Conservation (phyloP, 805 yeast species). For the Phaffomyces antillensis region DNA sequence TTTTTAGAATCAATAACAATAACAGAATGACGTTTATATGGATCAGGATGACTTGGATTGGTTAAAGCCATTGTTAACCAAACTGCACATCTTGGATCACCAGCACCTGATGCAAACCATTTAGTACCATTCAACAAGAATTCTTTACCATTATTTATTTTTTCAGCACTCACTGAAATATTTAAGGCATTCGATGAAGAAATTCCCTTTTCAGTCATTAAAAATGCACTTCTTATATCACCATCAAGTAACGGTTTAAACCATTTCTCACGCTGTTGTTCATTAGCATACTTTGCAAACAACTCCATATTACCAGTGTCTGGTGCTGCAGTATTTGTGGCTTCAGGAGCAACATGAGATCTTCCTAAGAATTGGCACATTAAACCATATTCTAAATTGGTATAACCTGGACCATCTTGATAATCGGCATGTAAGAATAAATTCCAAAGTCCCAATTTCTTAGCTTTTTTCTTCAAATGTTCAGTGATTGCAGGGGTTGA, state of each 20-base stretch:
- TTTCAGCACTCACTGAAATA: slow-evolving; percentile 40
- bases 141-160: slow-evolving; percentile 29
- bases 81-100: slow-evolving; percentile 50
- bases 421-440: slow-evolving; percentile 40
- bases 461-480: slow-evolving; percentile 46
- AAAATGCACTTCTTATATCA: slow-evolving; percentile 50
- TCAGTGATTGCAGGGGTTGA: slow-evolving; percentile 41
- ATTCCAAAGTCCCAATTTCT: slow-evolving; percentile 51
- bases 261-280: slow-evolving; percentile 40
- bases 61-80: slow-evolving; percentile 27
- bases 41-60: slow-evolving; percentile 18
- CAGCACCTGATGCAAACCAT: slow-evolving; percentile 70
- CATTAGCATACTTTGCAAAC: slow-evolving; percentile 31
- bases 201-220: slow-evolving; percentile 58
- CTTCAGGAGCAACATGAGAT: slow-evolving; percentile 48
- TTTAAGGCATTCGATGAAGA: slow-evolving; percentile 59
- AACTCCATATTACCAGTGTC: slow-evolving; percentile 55
- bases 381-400: slow-evolving; percentile 57
- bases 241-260: slow-evolving; percentile 48
- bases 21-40: slow-evolving; percentile 49
- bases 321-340: slow-evolving; percentile 54
- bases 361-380: slow-evolving; percentile 60
- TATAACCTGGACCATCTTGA: slow-evolving; percentile 46
- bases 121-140: slow-evolving; percentile 52
- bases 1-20: slow-evolving; percentile 44